A percentile compares a stretch with the other conserved stretches of the same genome.
These are phyloP conservation scores for Cudoniella acicularis DNA, from an alignment of 495 filamentous ascomycete species.

Conservation along the genomic window DNA sequence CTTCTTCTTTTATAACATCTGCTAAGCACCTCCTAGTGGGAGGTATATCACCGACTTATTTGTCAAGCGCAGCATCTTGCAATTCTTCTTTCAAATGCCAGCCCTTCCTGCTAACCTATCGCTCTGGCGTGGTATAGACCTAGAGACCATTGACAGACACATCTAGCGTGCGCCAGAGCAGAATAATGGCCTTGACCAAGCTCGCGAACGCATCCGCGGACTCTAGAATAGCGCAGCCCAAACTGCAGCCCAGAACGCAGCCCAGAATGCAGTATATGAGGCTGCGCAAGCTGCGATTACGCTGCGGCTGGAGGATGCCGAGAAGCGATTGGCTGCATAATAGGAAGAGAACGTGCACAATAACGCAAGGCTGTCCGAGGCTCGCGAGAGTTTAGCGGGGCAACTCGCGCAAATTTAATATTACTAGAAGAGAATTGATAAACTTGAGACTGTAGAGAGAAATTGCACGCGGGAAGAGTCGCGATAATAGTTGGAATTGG, in stretches of 20 bases:
- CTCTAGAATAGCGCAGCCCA: constrained; percentile 2
- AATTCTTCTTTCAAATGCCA: constrained; percentile 1
- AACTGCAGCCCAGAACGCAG: background rate
- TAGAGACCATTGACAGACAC: no score
- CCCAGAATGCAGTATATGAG: background rate
- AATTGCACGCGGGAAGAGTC: constrained; percentile 8
- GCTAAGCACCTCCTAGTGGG: constrained; percentile 2
- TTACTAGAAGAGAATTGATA: constrained; percentile 8
- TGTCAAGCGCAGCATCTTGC: constrained; percentile 11
- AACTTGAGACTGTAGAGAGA: constrained; percentile 8
- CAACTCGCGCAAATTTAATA: constrained; percentile 2
- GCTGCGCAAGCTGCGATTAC: constrained; percentile 1
- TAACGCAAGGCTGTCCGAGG: constrained; percentile 1
- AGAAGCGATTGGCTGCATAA: background rate
- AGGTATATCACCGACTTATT: constrained; percentile 12
- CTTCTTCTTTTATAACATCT: constrained; percentile 15
- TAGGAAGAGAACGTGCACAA: constrained; percentile 1
- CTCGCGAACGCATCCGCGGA: background rate
- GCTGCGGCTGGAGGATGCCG: background rate
- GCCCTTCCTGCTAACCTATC: background rate
- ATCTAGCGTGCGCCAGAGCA: background rate
- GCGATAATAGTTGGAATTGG: constrained; percentile 5
- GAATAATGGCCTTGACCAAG: constrained; percentile 4
- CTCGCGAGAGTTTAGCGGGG: constrained; percentile 2
- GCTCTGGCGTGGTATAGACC: constrained; percentile 3